Base-by-base conservation (phyloP, 768 basidiomycete genomes). In the Imleria badia region DNA sequence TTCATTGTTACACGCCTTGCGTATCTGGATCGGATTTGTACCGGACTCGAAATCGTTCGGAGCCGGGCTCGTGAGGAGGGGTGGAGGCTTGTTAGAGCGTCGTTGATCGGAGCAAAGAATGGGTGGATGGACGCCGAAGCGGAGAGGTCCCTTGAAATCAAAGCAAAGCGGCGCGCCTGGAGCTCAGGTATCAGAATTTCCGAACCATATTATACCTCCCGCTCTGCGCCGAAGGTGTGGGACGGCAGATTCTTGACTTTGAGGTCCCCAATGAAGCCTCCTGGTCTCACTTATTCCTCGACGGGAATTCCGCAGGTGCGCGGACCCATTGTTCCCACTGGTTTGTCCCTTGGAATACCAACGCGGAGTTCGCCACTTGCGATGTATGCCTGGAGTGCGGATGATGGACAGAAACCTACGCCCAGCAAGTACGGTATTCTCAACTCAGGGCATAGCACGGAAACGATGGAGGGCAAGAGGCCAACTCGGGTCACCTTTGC, bases 81-180 rank as follows among this genome's bases (percentile, higher is more conserved):
- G 74, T 60, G 65, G 73, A 33, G 66, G 66, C 36, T 74, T 72
- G 22, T 77, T 75, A 35, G 73, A 72, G 57, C 68, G 5, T 61
- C 58, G 5, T 40, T 23, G 15, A 60, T 54, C 11, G 59, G 62
- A 45, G 57, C 61, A 58, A 50, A 52, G 62, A 56, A 65, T 57
- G 52, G 52, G 56, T 69, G 66, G 69, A 55, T 56, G 58, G 69
- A 71, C 19, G 8, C 51, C 12, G 69, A 71, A 29, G 19, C 43
- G 5, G 69, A 72, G 47, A 55, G 39, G 15, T 67, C 81, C 7
- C 72, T 89, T 22, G 85, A 86, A 65, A 75, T 81, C 38, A 79
- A 79, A 57, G 80, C 81, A 33, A 76, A 81, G 36, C 76, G 88
- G 30, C 76, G 86, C 11, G 87, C 87, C 8, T 90, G 87, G 87